A percentile compares a stretch with the other conserved stretches of the same genome.
phyloP scores from a whole-genome alignment of 164 flowering plant species.

The Vitis rupestris region DNA sequence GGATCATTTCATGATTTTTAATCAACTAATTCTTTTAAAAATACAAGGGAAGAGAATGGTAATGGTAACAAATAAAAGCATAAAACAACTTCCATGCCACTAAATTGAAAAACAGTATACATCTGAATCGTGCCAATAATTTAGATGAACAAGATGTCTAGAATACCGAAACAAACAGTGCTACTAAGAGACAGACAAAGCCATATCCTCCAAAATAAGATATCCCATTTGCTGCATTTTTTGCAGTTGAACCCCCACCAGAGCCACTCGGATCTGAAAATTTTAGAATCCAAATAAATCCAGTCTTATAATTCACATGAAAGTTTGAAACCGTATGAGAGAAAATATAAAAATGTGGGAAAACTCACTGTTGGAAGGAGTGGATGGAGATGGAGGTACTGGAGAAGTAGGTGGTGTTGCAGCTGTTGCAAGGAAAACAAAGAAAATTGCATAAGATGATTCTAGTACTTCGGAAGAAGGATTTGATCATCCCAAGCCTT shows the following conservation, averaged over 20 bases:
- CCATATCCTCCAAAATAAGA: slow-evolving; percentile 9
- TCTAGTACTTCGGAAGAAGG: background rate
- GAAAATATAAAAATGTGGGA: background rate
- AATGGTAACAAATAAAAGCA: no score
- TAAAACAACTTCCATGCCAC: no score
- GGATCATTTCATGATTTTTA: no score
- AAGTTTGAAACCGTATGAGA: no score
- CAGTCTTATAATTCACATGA: no score
- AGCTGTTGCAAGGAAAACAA: background rate
- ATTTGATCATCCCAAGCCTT: no score
- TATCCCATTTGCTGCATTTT: slow-evolving; percentile 13
- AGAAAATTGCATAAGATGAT: background rate
- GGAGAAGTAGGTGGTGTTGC: background rate
- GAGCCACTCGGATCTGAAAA: background rate
- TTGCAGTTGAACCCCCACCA: background rate
- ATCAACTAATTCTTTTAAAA: no score
- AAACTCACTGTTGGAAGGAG: background rate
- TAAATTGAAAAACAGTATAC: no score
- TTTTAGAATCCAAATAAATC: background rate
- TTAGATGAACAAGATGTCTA: background rate
- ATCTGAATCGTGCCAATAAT: background rate
- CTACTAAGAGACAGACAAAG: slow-evolving; percentile 1
- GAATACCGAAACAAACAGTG: slow-evolving; percentile 12
- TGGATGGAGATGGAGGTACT: background rate
- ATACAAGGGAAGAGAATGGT: no score